A percentile compares a stretch with the other conserved stretches of the same genome.
These are phyloP conservation scores for Fonsecaea multimorphosa DNA, from an alignment of 2,329 filamentous ascomycete genomes.

Conservation along the genomic window DNA sequence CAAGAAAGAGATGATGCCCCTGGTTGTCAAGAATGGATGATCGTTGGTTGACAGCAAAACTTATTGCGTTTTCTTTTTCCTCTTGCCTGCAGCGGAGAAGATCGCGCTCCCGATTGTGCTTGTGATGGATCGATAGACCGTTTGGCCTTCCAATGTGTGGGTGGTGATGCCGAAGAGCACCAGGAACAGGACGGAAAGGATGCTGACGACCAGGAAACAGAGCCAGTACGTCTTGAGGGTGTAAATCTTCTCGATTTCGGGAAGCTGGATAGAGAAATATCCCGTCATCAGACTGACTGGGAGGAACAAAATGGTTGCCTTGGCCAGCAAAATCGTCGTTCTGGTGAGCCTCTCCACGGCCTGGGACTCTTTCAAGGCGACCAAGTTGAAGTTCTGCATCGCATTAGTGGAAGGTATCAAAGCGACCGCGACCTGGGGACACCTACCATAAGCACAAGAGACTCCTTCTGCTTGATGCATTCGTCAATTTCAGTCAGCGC, in stretches of 20 bases:
- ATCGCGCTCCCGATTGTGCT: slow-evolving; percentile 26
- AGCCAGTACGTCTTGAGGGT: slow-evolving; percentile 70
- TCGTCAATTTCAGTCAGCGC: slow-evolving; percentile 68
- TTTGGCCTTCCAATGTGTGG: slow-evolving; percentile 63
- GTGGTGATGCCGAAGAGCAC: slow-evolving; percentile 64
- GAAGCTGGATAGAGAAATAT: slow-evolving; percentile 73
- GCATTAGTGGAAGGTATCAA: neutral
- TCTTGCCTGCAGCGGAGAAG: slow-evolving; percentile 23
- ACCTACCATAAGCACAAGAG: slow-evolving; percentile 69
- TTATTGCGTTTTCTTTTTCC: slow-evolving; percentile 27
- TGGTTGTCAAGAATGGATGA: slow-evolving; percentile 40
- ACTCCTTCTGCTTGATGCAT: slow-evolving; percentile 71
- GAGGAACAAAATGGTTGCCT: slow-evolving; percentile 76
- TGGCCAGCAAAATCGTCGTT: slow-evolving; percentile 74
- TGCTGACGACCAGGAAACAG: slow-evolving; percentile 68
- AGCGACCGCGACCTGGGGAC: neutral
- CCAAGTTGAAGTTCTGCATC: slow-evolving; percentile 76
- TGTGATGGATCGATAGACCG: slow-evolving; percentile 49
- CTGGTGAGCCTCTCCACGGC: slow-evolving; percentile 74
- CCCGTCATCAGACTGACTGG: slow-evolving; percentile 76
- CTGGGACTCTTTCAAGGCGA: slow-evolving; percentile 75
- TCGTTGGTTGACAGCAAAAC: neutral
- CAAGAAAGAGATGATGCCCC: slow-evolving; percentile 57
- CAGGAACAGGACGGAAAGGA: slow-evolving; percentile 64
- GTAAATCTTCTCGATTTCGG: slow-evolving; percentile 63